Conservation (phyloP, 768 basidiomycete species). For the Paxillus rubicundulus region DNA sequence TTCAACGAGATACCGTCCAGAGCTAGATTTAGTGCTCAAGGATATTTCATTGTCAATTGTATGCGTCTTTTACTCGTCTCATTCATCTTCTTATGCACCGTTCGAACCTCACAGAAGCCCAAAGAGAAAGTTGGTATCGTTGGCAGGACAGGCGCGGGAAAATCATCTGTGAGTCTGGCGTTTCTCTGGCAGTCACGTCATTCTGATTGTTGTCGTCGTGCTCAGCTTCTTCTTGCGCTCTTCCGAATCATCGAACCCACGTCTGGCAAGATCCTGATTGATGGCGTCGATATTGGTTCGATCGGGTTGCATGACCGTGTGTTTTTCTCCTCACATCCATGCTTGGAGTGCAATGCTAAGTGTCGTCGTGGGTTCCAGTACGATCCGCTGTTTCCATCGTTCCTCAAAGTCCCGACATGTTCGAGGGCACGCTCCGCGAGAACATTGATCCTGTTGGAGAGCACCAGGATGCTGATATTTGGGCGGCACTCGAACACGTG, state of each 20-base stretch:
- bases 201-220: neutral
- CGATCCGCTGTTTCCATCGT: constrained; percentile 82
- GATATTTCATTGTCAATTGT: constrained; percentile 71
- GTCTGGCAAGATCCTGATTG: constrained; percentile 65
- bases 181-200: neutral
- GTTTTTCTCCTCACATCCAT: constrained; percentile 1
- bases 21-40: constrained; percentile 77
- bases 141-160: constrained; percentile 79
- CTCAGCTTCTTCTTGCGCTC: constrained; percentile 61
- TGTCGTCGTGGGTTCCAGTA: constrained; percentile 34
- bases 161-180: constrained; percentile 57
- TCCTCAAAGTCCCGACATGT: constrained; percentile 72
- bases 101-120: constrained; percentile 47
- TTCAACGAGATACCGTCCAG: constrained; percentile 76
- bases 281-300: constrained; percentile 72
- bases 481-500: constrained; percentile 77
- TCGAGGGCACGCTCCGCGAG: constrained; percentile 73
- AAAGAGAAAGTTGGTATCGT: constrained; percentile 90
- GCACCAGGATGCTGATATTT: constrained; percentile 77
- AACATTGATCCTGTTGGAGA: constrained; percentile 87
- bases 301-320: constrained; percentile 65
- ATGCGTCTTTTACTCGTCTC: constrained; percentile 13
- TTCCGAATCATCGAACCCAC: constrained; percentile 77
- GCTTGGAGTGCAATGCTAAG: no score
- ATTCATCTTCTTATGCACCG: constrained; percentile 5